phyloP scores from a whole-genome alignment of 345 rosid species.

The Reutealis trisperma region DNA sequence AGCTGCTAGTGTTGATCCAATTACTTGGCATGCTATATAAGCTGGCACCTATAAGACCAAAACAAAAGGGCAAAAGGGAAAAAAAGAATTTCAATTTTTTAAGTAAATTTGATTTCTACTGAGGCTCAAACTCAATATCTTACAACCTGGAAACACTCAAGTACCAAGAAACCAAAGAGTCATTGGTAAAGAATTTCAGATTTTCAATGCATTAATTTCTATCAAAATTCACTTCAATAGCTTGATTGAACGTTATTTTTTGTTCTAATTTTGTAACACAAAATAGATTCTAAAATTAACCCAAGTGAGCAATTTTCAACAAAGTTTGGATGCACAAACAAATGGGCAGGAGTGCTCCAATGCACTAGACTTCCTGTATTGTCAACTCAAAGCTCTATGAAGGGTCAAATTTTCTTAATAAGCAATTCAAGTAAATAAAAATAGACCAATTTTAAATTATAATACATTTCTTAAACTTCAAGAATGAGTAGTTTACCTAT shows the following conservation, averaged over 20 bases:
- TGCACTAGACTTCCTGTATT: background rate
- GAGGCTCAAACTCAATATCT: no score
- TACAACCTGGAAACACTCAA: no score
- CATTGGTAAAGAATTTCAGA: no score
- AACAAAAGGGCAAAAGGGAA: background rate
- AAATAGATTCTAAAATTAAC: background rate
- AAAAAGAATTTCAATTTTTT: no score
- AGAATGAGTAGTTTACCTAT: background rate
- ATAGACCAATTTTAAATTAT: background rate
- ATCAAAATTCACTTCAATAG: background rate
- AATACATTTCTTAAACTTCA: background rate
- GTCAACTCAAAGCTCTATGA: background rate
- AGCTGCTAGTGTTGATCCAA: conserved; percentile 76
- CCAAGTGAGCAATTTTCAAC: background rate
- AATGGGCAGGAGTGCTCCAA: background rate
- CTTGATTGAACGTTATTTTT: background rate
- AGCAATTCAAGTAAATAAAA: background rate
- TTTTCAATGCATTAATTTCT: no score
- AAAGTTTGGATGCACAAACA: background rate
- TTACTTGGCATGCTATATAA: conserved; percentile 61
- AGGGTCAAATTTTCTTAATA: background rate
- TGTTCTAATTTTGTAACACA: background rate
- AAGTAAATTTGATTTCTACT: no score
- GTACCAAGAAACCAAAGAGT: no score
- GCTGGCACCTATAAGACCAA: conserved; percentile 64